Percentiles rank a stretch among this genome's conserved stretches.
These are phyloP conservation scores for Candida dajiaensis DNA, from an alignment of 805 yeast genomes.

Conservation along the genomic window DNA sequence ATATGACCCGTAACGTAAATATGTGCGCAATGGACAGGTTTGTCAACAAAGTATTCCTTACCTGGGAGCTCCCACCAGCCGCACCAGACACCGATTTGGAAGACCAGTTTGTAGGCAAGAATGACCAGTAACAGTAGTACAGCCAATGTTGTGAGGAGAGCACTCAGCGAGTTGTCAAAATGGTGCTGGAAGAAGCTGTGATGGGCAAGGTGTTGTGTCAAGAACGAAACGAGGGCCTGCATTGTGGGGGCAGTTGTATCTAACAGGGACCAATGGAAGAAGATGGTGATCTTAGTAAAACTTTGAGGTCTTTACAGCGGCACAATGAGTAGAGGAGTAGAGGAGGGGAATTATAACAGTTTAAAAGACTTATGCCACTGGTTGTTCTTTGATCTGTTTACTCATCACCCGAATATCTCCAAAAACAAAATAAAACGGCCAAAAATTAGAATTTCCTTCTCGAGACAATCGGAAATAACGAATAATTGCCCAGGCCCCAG, in stretches of 20 bases:
- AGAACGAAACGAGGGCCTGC: not conserved
- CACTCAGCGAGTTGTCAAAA: constrained; percentile 17
- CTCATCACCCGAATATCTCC: too few species aligned
- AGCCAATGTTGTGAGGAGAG: constrained; percentile 20
- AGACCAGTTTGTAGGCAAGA: constrained; percentile 32
- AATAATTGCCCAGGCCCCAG: not conserved
- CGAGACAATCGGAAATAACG: not conserved
- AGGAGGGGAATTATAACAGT: not conserved
- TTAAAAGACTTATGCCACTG: too few species aligned
- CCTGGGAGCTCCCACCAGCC: constrained; percentile 45
- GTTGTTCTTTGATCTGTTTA: not conserved
- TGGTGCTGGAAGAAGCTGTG: constrained; percentile 13
- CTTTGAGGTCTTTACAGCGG: too few species aligned
- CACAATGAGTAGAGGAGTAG: not conserved
- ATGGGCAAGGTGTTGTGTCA: not conserved
- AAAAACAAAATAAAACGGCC: not conserved
- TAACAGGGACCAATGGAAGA: not conserved
- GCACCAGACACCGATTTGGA: constrained; percentile 37
- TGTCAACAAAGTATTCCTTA: constrained; percentile 59
- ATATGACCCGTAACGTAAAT: constrained; percentile 50
- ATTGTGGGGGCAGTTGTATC: not conserved
- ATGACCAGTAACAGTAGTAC: constrained; percentile 17
- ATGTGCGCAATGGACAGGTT: constrained; percentile 78
- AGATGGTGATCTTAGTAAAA: too few species aligned
- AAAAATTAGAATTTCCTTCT: not conserved